Evolutionary conservation across 2,329 filamentous ascomycete species (phyloP).

Genomic region (Juglanconis oblonga): DNA sequence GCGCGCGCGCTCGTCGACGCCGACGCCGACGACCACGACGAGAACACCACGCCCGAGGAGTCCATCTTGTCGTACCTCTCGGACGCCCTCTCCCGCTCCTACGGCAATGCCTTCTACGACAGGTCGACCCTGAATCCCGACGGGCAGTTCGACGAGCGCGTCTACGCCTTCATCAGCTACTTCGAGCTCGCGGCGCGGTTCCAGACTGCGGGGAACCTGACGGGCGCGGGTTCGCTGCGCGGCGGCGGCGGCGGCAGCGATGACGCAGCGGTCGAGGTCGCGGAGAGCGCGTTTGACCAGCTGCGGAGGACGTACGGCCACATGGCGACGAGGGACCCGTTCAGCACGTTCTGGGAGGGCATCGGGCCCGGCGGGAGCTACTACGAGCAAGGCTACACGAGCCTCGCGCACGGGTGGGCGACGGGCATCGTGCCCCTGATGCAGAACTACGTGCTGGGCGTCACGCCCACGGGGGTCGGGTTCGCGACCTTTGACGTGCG

Average conservation of each 20-base stretch:
- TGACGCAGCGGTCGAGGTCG: neutral
- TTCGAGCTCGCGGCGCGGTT: conserved; percentile 52
- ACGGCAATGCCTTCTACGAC: conserved; percentile 53
- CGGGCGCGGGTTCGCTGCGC: neutral
- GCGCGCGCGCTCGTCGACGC: neutral
- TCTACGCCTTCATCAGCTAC: conserved; percentile 52
- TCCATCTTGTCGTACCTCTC: conserved; percentile 39
- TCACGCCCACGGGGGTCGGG: conserved; percentile 41
- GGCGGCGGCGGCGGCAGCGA: neutral
- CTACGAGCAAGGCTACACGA: conserved; percentile 46
- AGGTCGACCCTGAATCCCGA: conserved; percentile 33
- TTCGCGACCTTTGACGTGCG: conserved; percentile 40
- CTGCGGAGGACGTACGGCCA: conserved; percentile 46
- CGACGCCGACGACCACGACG: too few relatives aligned
- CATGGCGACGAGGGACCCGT: conserved; percentile 46
- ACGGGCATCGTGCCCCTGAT: conserved; percentile 48
- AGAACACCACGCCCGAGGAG: conserved; percentile 20
- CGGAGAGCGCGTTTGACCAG: conserved; percentile 37
- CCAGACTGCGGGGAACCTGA: conserved; percentile 17
- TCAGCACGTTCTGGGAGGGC: conserved; percentile 50
- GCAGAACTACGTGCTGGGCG: conserved; percentile 44
- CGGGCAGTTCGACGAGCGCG: conserved; percentile 38
- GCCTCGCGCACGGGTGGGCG: conserved; percentile 49
- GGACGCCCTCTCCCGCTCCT: conserved; percentile 32
- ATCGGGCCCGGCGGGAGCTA: conserved; percentile 39